These are phyloP conservation scores for Microcyclosporella mali DNA, from an alignment of 2,329 filamentous ascomycete species.

Conservation along the genomic window DNA sequence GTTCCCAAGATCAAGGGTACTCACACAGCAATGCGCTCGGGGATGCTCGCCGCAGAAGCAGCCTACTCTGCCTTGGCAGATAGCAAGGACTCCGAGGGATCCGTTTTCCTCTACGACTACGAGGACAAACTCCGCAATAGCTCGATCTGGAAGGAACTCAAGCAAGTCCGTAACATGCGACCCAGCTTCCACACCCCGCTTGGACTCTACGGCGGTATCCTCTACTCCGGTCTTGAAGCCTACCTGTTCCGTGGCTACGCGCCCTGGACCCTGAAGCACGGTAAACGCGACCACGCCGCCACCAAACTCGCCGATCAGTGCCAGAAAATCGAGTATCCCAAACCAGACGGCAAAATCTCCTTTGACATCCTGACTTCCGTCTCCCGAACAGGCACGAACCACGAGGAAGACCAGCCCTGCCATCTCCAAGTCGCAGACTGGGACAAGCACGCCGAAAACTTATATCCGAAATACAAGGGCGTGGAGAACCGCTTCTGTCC, in stretches of 20 bases:
- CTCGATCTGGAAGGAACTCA: slow-evolving; percentile 87
- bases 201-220: slow-evolving; percentile 79
- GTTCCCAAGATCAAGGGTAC: slow-evolving; percentile 98
- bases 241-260: slow-evolving; percentile 76
- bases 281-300: slow-evolving; percentile 65
- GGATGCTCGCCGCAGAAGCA: slow-evolving; percentile 92
- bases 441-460: slow-evolving; percentile 77
- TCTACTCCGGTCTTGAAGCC: slow-evolving; percentile 90
- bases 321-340: slow-evolving; percentile 89
- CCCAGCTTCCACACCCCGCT: slow-evolving; percentile 87
- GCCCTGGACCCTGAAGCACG: slow-evolving; percentile 91
- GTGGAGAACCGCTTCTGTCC: slow-evolving; percentile 96
- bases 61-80: slow-evolving; percentile 67
- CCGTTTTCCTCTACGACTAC: slow-evolving; percentile 90
- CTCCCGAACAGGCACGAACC: slow-evolving; percentile 91
- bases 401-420: slow-evolving; percentile 96
- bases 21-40: slow-evolving; percentile 94
- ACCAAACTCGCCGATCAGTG: slow-evolving; percentile 76
- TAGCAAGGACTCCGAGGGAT: slow-evolving; percentile 51
- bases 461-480: slow-evolving; percentile 84
- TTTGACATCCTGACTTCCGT: slow-evolving; percentile 97
- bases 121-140: slow-evolving; percentile 82
- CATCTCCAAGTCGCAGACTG: slow-evolving; percentile 93
- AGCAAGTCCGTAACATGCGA: slow-evolving; percentile 94
- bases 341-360: slow-evolving; percentile 88